Base-by-base conservation (phyloP, 768 basidiomycete genomes). In the Trametes sanguinea region DNA sequence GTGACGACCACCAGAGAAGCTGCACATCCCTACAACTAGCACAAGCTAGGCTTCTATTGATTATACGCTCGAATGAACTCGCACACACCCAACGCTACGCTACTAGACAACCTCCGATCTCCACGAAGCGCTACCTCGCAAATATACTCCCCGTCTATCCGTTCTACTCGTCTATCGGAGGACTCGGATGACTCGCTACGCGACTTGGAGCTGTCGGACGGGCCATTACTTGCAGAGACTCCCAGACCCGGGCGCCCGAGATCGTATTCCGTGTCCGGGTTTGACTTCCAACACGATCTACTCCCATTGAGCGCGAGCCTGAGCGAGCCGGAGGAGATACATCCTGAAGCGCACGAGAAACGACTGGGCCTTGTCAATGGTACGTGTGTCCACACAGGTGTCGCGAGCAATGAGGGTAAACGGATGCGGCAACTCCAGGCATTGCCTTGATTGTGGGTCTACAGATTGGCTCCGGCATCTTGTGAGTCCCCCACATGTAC, bases 381-480 rank as follows among this genome's bases (percentile, higher is more conserved):
- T 89, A 68, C 60, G 83, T 71, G 10, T 56, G 3, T 4, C 27
- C n/a, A 35, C 1, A 37, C 6, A 37, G 11, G 35, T 11, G 35
- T 11, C 6, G 35, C 11, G 35, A 37, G 35, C 35, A 37, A 6
- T 6, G 6, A 6, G 35, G 35, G 6, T 54, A 35, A 54, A 51
- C 17, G 45, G 10, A 48, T 22, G 33, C 32, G 44, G 48, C 9
- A 42, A 14, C 42, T 43, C 4, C 35, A 93, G 94, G 90, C n/a
- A 84, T 96, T 66, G 94, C 90, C 32, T 77, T 97, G 45, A 83
- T 95, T 64, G 86, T 91, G 16, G 93, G 94, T 6, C 74, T 85
- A 67, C 94, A 95, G 87, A 91, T 94, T 74, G 94, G 94, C 14
- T 95, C 94, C 16, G 94, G 94, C 37, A 97, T 97, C 61, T 97